phyloP scores from a whole-genome alignment of 2,329 filamentous ascomycete species.

The Cladosporium austrohemisphaericum region DNA sequence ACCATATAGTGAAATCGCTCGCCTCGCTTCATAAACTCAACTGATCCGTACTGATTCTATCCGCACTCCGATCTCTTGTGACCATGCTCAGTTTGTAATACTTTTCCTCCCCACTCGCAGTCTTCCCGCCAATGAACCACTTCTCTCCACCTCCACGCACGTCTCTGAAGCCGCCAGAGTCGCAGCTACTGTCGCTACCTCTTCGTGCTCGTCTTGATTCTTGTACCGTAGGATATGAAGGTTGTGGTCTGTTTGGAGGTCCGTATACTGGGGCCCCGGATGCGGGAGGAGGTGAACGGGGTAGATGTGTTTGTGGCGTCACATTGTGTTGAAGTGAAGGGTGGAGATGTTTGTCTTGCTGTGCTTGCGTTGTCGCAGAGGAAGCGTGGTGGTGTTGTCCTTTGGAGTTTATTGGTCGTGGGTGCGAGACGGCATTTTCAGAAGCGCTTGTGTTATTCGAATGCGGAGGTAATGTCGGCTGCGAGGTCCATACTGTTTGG shows the following conservation, averaged over 20 bases:
- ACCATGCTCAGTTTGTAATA: slow-evolving; percentile 80
- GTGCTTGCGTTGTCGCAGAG: slow-evolving; percentile 32
- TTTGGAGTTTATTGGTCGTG: slow-evolving; percentile 49
- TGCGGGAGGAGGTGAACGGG: slow-evolving; percentile 35
- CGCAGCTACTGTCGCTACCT: slow-evolving; percentile 70
- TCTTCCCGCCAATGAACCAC: slow-evolving; percentile 77
- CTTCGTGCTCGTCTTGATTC: slow-evolving; percentile 43
- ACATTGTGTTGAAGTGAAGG: slow-evolving; percentile 37
- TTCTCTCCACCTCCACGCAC: slow-evolving; percentile 71
- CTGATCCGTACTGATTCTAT: slow-evolving; percentile 69
- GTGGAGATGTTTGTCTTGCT: slow-evolving; percentile 25
- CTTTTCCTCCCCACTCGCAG: slow-evolving; percentile 70
- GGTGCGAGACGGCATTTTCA: slow-evolving; percentile 35
- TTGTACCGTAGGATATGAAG: slow-evolving; percentile 31
- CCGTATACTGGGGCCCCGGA: slow-evolving; percentile 32
- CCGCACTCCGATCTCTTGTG: slow-evolving; percentile 66
- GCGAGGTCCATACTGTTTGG: slow-evolving; percentile 21
- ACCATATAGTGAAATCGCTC: neutral
- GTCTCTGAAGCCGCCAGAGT: slow-evolving; percentile 72
- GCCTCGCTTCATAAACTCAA: slow-evolving; percentile 61
- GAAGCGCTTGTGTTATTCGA: slow-evolving; percentile 22
- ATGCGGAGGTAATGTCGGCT: slow-evolving; percentile 16
- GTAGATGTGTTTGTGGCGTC: slow-evolving; percentile 34
- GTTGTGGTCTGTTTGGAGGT: slow-evolving; percentile 32
- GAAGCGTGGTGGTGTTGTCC: slow-evolving; percentile 29